Conservation (phyloP, 2,329 filamentous ascomycete species). For the Claviceps sorghi region DNA sequence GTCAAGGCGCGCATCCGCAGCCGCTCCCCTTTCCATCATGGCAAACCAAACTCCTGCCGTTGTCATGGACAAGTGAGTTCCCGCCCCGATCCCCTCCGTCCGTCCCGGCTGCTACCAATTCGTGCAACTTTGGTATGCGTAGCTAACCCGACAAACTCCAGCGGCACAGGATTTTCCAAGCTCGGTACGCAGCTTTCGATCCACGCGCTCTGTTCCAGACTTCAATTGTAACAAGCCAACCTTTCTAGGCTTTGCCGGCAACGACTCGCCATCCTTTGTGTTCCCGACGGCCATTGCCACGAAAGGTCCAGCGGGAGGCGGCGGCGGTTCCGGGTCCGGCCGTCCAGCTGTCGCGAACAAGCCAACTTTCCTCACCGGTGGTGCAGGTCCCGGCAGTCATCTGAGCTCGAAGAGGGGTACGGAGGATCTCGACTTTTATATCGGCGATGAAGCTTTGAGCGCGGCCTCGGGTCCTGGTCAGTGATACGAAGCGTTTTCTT, state of each 20-base stretch:
- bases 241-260: conserved; percentile 82
- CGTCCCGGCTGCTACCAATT: conserved; percentile 8
- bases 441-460: conserved; percentile 85
- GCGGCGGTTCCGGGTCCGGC: conserved; percentile 66
- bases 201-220: not conserved
- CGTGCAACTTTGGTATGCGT: conserved; percentile 9
- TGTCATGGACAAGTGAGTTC: conserved; percentile 99
- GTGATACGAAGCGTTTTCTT: conserved; percentile 8
- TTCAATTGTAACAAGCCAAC: conserved; percentile 13
- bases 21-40: conserved; percentile 39
- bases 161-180: conserved; percentile 98
- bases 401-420: conserved; percentile 86
- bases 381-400: conserved; percentile 61
- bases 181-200: conserved; percentile 50
- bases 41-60: conserved; percentile 98
- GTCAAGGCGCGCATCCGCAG: conserved; percentile 10
- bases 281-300: conserved; percentile 98
- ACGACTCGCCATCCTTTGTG: conserved; percentile 97
- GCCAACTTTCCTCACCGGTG: conserved; percentile 85
- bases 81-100: conserved; percentile 12
- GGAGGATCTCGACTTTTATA: conserved; percentile 97
- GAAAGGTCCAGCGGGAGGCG: conserved; percentile 60
- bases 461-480: conserved; percentile 70
- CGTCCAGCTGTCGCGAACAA: conserved; percentile 86
- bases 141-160: conserved; percentile 31